Evolutionary conservation across 306 rosid genomes (phyloP).

Genomic region (Quercus mongolica): DNA sequence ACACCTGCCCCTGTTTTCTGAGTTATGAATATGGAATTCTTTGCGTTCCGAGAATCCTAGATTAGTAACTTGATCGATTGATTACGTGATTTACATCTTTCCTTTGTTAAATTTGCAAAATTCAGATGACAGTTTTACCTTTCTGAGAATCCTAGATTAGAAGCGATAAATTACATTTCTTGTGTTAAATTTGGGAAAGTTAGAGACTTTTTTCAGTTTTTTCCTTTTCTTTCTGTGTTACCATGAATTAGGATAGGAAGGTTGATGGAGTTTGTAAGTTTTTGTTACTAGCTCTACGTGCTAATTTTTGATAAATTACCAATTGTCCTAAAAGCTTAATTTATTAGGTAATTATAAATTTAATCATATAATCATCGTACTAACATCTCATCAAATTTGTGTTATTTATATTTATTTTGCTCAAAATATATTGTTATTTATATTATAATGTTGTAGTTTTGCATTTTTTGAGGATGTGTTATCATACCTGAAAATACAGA

Average conservation of each 20-base stretch:
- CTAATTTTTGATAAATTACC: background rate
- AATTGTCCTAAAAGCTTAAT: too few relatives aligned
- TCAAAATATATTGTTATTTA: background rate
- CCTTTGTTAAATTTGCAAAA: too few relatives aligned
- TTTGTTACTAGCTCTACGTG: background rate
- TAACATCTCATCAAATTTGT: background rate
- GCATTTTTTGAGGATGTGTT: background rate
- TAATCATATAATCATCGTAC: too few relatives aligned
- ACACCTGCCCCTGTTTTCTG: too few relatives aligned
- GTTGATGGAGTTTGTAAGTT: background rate
- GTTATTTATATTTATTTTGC: background rate
- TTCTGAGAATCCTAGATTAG: too few relatives aligned
- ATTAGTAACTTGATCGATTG: too few relatives aligned
- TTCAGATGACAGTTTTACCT: too few relatives aligned
- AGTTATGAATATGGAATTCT: too few relatives aligned
- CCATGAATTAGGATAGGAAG: background rate
- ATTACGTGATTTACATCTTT: too few relatives aligned
- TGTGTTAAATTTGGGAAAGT: background rate
- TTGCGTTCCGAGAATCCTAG: too few relatives aligned
- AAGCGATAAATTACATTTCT: background rate
- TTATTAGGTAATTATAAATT: too few relatives aligned
- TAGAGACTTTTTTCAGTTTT: background rate
- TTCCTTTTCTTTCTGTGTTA: background rate
- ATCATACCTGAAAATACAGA: conserved; percentile 40
- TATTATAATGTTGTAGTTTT: background rate